Conservation (phyloP, 192 early-diverging fungal species). For the Coemansia javaensis region DNA sequence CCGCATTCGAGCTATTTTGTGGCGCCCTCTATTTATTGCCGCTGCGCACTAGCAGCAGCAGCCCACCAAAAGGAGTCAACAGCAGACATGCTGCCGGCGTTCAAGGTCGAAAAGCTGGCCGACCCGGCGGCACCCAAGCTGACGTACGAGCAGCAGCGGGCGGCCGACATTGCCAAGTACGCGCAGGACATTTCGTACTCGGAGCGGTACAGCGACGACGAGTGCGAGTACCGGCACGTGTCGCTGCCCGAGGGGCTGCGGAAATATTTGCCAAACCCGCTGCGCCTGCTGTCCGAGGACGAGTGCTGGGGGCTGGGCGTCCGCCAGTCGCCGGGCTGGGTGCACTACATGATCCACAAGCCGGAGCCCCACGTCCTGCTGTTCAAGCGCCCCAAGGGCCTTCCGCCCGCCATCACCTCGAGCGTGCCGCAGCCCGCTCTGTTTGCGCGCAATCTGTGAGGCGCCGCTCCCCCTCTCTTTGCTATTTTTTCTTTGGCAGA, state of each 20-base stretch:
- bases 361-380: constrained; percentile 49
- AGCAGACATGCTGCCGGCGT: constrained; percentile 21
- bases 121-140: constrained; percentile 10
- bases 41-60: not conserved
- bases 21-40: not conserved
- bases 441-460: constrained; percentile 1
- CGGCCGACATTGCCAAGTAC: constrained; percentile 25
- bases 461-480: too few relatives aligned
- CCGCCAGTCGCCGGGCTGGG: constrained; percentile 46
- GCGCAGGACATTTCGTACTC: constrained; percentile 38
- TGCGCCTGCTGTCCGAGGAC: constrained; percentile 29
- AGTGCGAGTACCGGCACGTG: constrained; percentile 45
- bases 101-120: constrained; percentile 16
- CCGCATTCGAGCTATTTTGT: too few relatives aligned
- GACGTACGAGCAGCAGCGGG: constrained; percentile 18
- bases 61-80: not conserved
- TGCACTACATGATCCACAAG: constrained; percentile 46
- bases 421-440: constrained; percentile 1
- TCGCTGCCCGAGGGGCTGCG: constrained; percentile 37
- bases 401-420: too few relatives aligned
- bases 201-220: constrained; percentile 45
- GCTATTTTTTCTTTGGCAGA: too few relatives aligned
- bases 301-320: constrained; percentile 45
- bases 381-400: constrained; percentile 40
- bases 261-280: constrained; percentile 42